These are phyloP conservation scores for Zygoascus bituminiphila DNA, from an alignment of 805 yeast species.

Conservation along the genomic window DNA sequence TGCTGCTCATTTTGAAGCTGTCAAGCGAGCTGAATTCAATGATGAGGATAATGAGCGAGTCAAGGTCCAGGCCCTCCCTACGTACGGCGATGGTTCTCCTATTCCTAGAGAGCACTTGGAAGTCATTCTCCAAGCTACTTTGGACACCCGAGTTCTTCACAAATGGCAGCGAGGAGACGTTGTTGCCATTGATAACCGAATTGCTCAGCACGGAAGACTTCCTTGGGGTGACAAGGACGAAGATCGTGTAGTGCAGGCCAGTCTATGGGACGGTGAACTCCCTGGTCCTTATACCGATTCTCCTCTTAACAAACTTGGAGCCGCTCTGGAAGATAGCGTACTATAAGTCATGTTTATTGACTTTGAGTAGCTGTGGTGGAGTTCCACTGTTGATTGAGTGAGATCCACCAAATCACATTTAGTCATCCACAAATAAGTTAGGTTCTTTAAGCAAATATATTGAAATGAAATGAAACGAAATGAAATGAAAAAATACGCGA, in stretches of 20 bases:
- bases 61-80: slow-evolving; percentile 2
- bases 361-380: too few species aligned
- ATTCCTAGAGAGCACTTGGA: slow-evolving; percentile 7
- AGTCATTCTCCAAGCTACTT: slow-evolving; percentile 1
- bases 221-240: slow-evolving; percentile 7
- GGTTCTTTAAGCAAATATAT: too few species aligned
- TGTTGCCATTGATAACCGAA: slow-evolving; percentile 7
- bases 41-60: background rate
- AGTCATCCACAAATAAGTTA: too few species aligned
- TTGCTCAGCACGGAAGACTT: slow-evolving; percentile 7
- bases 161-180: slow-evolving; percentile 11
- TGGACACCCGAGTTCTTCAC: slow-evolving; percentile 7
- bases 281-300: slow-evolving; percentile 4
- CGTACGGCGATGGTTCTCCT: slow-evolving; percentile 10
- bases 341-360: too few species aligned
- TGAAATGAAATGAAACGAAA: too few species aligned
- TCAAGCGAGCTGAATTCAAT: background rate
- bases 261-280: slow-evolving; percentile 7
- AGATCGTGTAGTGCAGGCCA: slow-evolving; percentile 9
- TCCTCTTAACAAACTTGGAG: background rate
- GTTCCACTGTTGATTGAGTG: too few species aligned
- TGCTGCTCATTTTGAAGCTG: slow-evolving; percentile 6
- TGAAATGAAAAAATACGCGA: too few species aligned
- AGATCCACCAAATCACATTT: too few species aligned
- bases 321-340: background rate